Evolutionary conservation across 2,329 filamentous ascomycete species (phyloP).

Genomic region (Diaporthe helianthi): DNA sequence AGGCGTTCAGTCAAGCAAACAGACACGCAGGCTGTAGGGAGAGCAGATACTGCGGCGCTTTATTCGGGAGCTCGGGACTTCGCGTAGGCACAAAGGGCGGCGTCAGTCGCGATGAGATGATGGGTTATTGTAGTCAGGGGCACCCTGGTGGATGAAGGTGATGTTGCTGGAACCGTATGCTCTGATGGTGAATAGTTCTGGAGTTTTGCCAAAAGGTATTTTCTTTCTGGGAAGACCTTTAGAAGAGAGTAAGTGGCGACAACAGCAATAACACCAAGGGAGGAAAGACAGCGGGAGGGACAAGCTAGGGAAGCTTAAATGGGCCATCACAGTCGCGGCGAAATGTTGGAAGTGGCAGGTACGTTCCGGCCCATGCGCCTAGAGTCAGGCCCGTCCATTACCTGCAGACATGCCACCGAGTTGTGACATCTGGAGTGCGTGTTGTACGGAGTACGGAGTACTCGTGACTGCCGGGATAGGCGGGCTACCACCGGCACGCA

Average conservation of each 20-base stretch:
- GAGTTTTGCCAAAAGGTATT: not conserved
- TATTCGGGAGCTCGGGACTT: not conserved
- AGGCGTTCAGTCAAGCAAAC: conserved; percentile 9
- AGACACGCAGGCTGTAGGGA: not conserved
- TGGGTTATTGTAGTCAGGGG: not conserved
- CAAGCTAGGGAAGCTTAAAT: conserved; percentile 31
- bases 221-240: not conserved
- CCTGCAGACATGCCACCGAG: not conserved
- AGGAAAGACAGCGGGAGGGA: not conserved
- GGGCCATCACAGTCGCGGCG: not conserved
- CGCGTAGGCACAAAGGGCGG: not conserved
- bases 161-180: not conserved
- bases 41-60: not conserved
- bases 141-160: not conserved
- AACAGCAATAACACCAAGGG: not conserved
- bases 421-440: too few relatives aligned
- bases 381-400: not conserved
- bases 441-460: too few relatives aligned
- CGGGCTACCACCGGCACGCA: conserved; percentile 23
- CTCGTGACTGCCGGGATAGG: conserved; percentile 21
- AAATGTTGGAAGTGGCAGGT: not conserved
- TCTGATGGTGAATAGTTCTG: not conserved
- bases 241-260: not conserved
- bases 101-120: not conserved
- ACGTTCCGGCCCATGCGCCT: not conserved